Conservation (phyloP, 306 rosid genomes). For the Pyrus communis region DNA sequence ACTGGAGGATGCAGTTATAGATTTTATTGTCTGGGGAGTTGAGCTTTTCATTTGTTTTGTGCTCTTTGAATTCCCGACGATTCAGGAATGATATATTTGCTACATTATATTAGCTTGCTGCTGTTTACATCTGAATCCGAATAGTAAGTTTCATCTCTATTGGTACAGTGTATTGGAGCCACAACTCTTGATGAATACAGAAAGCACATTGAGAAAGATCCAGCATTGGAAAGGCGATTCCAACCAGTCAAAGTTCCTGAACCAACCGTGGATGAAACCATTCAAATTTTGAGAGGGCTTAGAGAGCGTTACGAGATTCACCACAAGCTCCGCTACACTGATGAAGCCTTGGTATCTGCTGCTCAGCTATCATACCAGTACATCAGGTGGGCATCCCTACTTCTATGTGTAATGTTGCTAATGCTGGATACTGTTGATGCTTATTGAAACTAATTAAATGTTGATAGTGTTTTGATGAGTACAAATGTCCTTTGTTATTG, state of each 20-base stretch:
- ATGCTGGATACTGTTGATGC: background rate
- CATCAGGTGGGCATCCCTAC: conserved; percentile 53
- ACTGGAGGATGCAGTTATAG: background rate
- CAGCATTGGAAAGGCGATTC: conserved; percentile 89
- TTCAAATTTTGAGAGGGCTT: conserved; percentile 79
- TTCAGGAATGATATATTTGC: background rate
- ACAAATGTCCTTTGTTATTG: background rate
- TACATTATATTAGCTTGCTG: background rate
- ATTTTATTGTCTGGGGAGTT: background rate
- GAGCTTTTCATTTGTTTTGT: background rate
- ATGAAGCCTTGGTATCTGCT: conserved; percentile 83
- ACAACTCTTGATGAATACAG: conserved; percentile 94
- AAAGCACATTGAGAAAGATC: conserved; percentile 92
- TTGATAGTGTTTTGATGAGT: background rate
- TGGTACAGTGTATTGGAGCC: conserved; percentile 90
- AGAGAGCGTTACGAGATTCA: conserved; percentile 93
- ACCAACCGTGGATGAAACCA: conserved; percentile 85
- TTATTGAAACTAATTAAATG: background rate
- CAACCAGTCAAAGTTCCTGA: conserved; percentile 97
- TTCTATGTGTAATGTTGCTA: background rate
- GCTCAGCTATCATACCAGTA: conserved; percentile 88
- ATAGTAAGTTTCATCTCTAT: conserved; percentile 9
- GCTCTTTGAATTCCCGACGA: background rate
- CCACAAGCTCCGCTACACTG: conserved; percentile 93
- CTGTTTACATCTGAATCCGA: background rate